A percentile compares a stretch with the other conserved stretches of the same genome.
Evolutionary conservation across 441 rosid genomes (phyloP).

Genomic region (Croton setiger): DNA sequence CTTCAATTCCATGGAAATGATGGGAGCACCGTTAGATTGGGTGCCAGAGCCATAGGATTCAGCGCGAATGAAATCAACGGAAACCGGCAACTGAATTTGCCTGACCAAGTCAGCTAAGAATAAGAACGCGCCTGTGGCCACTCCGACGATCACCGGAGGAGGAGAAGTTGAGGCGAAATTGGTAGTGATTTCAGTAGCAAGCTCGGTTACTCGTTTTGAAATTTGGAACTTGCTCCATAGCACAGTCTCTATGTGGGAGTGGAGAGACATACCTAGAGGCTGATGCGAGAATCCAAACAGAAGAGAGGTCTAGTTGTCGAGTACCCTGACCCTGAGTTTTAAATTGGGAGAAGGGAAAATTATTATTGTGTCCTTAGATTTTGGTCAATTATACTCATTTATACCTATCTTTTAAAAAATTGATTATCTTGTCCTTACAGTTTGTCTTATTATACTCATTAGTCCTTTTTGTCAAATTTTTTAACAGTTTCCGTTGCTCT

Average conservation of each 20-base stretch:
- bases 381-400: no score
- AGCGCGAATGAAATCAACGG: constrained; percentile 67
- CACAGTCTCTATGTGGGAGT: constrained; percentile 62
- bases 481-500: no score
- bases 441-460: no score
- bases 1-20: constrained; percentile 66
- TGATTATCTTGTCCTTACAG: no score
- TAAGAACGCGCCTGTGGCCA: constrained; percentile 81
- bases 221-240: constrained; percentile 53
- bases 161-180: constrained; percentile 41
- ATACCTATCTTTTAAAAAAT: no score
- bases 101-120: constrained; percentile 82
- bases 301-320: no score
- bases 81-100: constrained; percentile 49
- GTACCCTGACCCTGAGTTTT: no score
- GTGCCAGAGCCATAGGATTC: constrained; percentile 70
- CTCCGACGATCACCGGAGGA: constrained; percentile 58
- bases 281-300: no score
- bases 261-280: constrained; percentile 32
- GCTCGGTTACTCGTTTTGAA: constrained; percentile 51
- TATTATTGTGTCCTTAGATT: no score
- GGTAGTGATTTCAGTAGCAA: constrained; percentile 51
- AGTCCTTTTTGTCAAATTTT: no score
- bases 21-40: constrained; percentile 50
- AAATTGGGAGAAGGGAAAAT: no score